A percentile compares a stretch with the other conserved stretches of the same genome.
phyloP scores from a whole-genome alignment of 1,139 yeast species.

The Sugiyamaella castrensis region DNA sequence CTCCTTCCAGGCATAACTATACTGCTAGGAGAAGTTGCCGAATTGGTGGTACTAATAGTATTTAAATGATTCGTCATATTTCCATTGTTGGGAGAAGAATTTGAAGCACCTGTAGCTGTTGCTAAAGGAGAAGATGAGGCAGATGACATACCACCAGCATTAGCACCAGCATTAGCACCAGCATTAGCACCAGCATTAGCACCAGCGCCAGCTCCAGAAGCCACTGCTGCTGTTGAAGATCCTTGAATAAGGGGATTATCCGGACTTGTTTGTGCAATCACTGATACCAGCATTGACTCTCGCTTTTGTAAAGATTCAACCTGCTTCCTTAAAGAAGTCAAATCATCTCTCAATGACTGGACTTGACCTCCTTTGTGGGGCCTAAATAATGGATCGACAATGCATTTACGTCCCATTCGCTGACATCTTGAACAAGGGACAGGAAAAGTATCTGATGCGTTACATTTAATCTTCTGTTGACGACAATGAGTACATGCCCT shows the following conservation, averaged over 20 bases:
- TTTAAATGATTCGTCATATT: too few relatives aligned
- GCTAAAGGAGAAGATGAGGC: too few relatives aligned
- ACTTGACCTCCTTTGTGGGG: conserved; percentile 92
- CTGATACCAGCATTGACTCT: conserved; percentile 33
- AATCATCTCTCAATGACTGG: conserved; percentile 78
- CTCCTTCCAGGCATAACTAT: conserved; percentile 1
- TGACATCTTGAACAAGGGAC: conserved; percentile 80
- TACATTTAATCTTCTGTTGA: conserved; percentile 91
- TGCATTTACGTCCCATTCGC: conserved; percentile 75
- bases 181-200: background rate
- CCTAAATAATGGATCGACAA: conserved; percentile 85
- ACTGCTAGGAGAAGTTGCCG: too few relatives aligned
- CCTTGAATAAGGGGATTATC: conserved; percentile 16
- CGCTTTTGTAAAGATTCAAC: conserved; percentile 71
- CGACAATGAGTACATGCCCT: conserved; percentile 93
- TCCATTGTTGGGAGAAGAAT: too few relatives aligned
- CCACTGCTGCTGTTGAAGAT: background rate
- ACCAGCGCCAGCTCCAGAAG: background rate
- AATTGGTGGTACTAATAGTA: too few relatives aligned
- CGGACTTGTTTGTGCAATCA: conserved; percentile 26
- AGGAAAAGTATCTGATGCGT: conserved; percentile 83
- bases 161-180: background rate
- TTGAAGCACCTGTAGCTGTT: too few relatives aligned
- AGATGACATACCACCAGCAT: background rate
- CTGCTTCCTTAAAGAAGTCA: conserved; percentile 74